A percentile compares a stretch with the other conserved stretches of the same genome.
Evolutionary conservation across 768 basidiomycete genomes (phyloP).

Genomic region (Leccinum fibrillosum): DNA sequence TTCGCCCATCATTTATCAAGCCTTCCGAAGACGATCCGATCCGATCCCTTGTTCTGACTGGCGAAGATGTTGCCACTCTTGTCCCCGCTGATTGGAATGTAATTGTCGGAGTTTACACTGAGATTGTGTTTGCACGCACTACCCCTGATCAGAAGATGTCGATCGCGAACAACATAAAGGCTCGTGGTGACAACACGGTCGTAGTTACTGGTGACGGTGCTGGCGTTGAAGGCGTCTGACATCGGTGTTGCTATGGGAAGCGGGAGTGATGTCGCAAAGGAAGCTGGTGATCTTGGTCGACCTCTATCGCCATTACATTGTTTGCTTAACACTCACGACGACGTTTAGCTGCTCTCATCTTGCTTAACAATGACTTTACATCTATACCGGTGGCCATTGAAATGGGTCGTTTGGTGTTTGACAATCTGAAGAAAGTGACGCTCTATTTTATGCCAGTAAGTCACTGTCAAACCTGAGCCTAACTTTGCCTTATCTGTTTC

Average conservation of each 20-base stretch:
- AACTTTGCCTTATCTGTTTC: background rate
- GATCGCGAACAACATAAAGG: constrained; percentile 53
- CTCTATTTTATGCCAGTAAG: constrained; percentile 42
- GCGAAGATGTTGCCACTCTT: constrained; percentile 41
- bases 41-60: constrained; percentile 41
- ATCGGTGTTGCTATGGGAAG: constrained; percentile 54
- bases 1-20: constrained; percentile 27
- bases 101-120: constrained; percentile 35
- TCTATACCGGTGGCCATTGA: constrained; percentile 57
- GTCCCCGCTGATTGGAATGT: constrained; percentile 38
- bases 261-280: constrained; percentile 52
- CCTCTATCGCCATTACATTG: background rate
- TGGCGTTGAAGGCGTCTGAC: constrained; percentile 50
- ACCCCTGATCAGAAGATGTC: constrained; percentile 56
- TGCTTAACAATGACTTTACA: constrained; percentile 57
- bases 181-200: constrained; percentile 45
- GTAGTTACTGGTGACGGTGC: constrained; percentile 58
- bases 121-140: constrained; percentile 52
- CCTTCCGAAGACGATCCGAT: constrained; percentile 37
- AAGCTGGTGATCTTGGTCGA: constrained; percentile 39
- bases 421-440: constrained; percentile 54
- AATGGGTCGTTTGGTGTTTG: constrained; percentile 57
- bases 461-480: background rate
- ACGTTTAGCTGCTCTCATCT: constrained; percentile 40
- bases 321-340: background rate